Percentiles rank a stretch among this genome's conserved stretches.
Evolutionary conservation across 2,329 filamentous ascomycete genomes (phyloP).

Genomic region (Chaetomiaceae sp.): DNA sequence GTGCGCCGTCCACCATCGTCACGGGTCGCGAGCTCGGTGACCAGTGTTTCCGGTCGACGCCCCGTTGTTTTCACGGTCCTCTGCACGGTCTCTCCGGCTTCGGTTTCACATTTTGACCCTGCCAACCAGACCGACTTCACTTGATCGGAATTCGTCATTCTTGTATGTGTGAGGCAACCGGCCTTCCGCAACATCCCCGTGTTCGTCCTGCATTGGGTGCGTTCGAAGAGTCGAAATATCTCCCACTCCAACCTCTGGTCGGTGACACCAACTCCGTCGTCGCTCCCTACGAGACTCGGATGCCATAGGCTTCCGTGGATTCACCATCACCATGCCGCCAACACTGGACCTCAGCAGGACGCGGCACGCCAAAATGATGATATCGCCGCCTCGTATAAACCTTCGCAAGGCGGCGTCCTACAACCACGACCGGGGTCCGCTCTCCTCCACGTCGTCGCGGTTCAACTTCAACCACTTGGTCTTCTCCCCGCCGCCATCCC

Average conservation of each 20-base stretch:
- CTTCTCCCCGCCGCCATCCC: constrained; percentile 62
- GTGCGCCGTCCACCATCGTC: constrained; percentile 6
- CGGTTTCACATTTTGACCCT: neutral
- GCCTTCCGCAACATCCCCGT: no score
- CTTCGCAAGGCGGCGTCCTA: constrained; percentile 54
- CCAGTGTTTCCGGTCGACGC: neutral
- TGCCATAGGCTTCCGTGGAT: neutral
- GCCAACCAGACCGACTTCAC: neutral
- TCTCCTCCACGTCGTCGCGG: constrained; percentile 55
- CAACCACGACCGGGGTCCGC: constrained; percentile 46
- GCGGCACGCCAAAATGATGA: constrained; percentile 44
- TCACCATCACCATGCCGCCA: constrained; percentile 36
- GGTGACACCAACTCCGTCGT: constrained; percentile 3
- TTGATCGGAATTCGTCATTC: neutral
- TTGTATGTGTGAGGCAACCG: constrained; percentile 3
- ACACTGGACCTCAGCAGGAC: constrained; percentile 41
- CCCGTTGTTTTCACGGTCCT: neutral
- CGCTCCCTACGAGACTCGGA: constrained; percentile 3
- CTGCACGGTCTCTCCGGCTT: neutral
- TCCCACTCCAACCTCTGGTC: no score
- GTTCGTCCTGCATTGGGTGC: no score
- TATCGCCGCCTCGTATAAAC: constrained; percentile 51
- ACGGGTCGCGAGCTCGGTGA: constrained; percentile 1
- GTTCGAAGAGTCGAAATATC: no score
- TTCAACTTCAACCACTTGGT: constrained; percentile 63